Base-by-base conservation (phyloP, 2,329 filamentous ascomycete species). In the Cercospora citrullina region DNA sequence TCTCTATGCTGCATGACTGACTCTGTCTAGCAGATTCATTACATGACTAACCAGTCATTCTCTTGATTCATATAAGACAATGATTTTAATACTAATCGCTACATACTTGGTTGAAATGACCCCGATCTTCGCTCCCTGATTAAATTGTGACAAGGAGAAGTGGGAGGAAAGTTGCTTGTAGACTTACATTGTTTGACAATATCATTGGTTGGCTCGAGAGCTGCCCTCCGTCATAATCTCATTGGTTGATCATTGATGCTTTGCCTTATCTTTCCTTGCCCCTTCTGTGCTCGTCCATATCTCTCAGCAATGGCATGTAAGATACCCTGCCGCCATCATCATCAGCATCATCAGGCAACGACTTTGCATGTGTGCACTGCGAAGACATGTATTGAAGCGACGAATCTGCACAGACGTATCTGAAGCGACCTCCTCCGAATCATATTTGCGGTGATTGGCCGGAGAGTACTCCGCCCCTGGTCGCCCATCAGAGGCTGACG, bases 401-500 rank as follows among this genome's bases (percentile, higher is more conserved):
- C 30, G 12, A 18, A 12, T 12, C 30, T 59, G 28, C 28, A 31
- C 55, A 14, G 55, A 55, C 12, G 18, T 23, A 10, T 10, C 8
- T 51, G 16, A 12, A 51, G 45, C 45, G 23, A 16, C 5, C 16
- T 14, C 14, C 16, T 28, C n/a, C 36, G 55, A 59, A 14, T 23
- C n/a, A 33, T 36, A 33, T n/a, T 7, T 21, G 55, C 30, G 8
- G 55, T 59, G 61, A 63, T 63, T 63, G 61, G 61, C 18, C 21
- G 60, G 61, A 63, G 45, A 26, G 48, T 2, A 31, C n/a, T 36
- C 61, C 42, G 45, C 2, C 18, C 23, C 45, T 33, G n/a, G 45
- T 55, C 42, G 30, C 30, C 28, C n/a, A 26, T 28, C 23, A 28
- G 42, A 31, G 60, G 36, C 9, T 42, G 31, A 59, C 55, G 55